These are phyloP conservation scores for Westerdykella sp. DNA, from an alignment of 2,329 filamentous ascomycete genomes.

Conservation along the genomic window DNA sequence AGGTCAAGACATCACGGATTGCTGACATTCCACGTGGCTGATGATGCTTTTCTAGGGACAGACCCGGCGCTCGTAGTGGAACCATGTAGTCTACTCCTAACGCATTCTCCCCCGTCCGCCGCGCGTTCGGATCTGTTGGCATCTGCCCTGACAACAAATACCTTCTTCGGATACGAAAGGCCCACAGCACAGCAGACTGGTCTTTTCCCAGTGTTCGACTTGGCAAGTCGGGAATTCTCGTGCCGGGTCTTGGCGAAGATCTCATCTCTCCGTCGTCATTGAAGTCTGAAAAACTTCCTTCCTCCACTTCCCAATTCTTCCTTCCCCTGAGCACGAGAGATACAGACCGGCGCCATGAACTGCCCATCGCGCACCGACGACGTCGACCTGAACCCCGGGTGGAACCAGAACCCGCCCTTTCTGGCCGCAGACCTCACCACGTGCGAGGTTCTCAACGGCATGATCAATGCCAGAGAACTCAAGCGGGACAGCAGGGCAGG, in stretches of 20 bases:
- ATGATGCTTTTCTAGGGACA: neutral
- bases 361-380: conserved; percentile 27
- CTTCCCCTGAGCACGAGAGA: too few species aligned
- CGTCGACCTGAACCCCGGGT: conserved; percentile 20
- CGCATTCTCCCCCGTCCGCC: neutral
- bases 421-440: conserved; percentile 29
- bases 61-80: neutral
- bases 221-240: neutral
- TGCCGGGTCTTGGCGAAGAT: neutral
- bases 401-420: conserved; percentile 27
- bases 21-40: neutral
- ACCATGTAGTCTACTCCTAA: neutral
- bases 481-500: neutral
- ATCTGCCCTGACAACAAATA: too few species aligned
- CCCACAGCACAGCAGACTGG: neutral
- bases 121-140: neutral
- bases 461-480: conserved; percentile 26
- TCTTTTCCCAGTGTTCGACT: neutral
- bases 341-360: conserved; percentile 16
- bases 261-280: neutral
- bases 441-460: conserved; percentile 26
- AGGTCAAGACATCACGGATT: neutral
- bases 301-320: neutral
- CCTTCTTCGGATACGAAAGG: neutral
- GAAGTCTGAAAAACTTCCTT: neutral